Evolutionary conservation across 306 rosid species (phyloP), one percentile per base, ranked within the genome.

Genomic region (Mucuna pruriens): DNA sequence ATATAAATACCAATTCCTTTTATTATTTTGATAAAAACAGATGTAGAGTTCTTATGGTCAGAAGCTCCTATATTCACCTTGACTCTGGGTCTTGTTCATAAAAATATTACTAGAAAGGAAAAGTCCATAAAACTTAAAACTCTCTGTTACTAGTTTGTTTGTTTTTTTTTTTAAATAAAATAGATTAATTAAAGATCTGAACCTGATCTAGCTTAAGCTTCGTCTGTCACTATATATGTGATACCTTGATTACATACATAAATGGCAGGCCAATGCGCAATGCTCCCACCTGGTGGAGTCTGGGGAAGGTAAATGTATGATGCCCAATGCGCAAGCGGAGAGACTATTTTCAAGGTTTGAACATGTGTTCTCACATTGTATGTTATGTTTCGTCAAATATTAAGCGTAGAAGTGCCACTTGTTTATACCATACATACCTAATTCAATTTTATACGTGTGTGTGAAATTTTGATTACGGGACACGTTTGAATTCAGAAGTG

Each of bases 171-270:
- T 33, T 84, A 57, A 57, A 55, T 48, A n/a, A n/a, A n/a, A n/a
- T 11, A 22, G 39, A 80, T 69, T 60, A 40, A 31, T 44, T 55
- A 29, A 74, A 45, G 64, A 71, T 62, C 71, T 76, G 77, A 23
- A 76, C 62, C 29, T 26, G 44, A 34, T 71, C 40, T 66, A n/a
- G 82, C 51, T 70, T 61, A 25, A 75, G 20, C 55, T 80, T 44
- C 22, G 19, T 69, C 60, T 20, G 44, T 48, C 45, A 16, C 68
- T 76, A 22, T 61, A 44, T 8, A 19, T 58, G 22, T 44, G 22
- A 25, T 69, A 25, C 34, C 9, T 52, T 54, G 29, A 57, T 45
- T 77, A 51, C 15, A 2, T 68, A 40, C 51, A 9, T 7, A 16
- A 51, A 78, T 26, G 46, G 16, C 16, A 9, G 71, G 2, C 26